phyloP scores from a whole-genome alignment of 2,329 filamentous ascomycete species.

The Orbilia quercus region DNA sequence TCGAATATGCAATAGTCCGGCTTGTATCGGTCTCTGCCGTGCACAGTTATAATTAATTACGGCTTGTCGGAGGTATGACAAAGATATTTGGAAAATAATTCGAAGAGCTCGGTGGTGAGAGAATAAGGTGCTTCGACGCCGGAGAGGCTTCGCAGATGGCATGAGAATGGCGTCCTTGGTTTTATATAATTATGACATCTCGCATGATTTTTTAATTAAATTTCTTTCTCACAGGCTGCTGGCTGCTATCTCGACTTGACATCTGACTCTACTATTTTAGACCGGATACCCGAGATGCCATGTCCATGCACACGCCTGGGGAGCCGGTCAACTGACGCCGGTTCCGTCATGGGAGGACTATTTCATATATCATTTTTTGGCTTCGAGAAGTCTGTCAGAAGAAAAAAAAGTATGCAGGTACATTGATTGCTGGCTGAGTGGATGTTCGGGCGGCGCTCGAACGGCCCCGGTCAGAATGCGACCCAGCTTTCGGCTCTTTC shows the following conservation, averaged over 20 bases:
- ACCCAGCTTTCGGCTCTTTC: conserved; percentile 53
- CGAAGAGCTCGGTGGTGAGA: conserved; percentile 31
- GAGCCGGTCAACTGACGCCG: conserved; percentile 32
- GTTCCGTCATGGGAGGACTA: conserved; percentile 25
- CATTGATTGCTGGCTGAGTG: conserved; percentile 13
- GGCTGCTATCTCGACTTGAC: conserved; percentile 3
- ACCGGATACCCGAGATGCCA: conserved; percentile 54
- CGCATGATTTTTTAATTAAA: too few species aligned
- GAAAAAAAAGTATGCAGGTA: conserved; percentile 53
- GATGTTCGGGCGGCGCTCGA: conserved; percentile 44
- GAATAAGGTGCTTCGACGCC: conserved; percentile 35
- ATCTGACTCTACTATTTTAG: conserved; percentile 49
- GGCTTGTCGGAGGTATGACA: background rate
- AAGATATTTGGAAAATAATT: conserved; percentile 24
- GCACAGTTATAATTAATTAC: background rate
- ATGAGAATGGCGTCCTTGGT: conserved; percentile 49
- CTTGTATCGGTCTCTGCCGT: conserved; percentile 32
- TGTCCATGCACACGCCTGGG: conserved; percentile 34
- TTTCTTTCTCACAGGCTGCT: background rate
- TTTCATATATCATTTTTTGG: background rate
- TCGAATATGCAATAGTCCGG: conserved; percentile 19
- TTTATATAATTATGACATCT: conserved; percentile 35
- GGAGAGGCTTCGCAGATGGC: conserved; percentile 28
- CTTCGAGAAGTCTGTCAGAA: conserved; percentile 14
- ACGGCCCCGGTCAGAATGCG: conserved; percentile 40